These are phyloP conservation scores for Coleophoma cylindrospora DNA, from an alignment of 2,329 filamentous ascomycete genomes.

Conservation along the genomic window DNA sequence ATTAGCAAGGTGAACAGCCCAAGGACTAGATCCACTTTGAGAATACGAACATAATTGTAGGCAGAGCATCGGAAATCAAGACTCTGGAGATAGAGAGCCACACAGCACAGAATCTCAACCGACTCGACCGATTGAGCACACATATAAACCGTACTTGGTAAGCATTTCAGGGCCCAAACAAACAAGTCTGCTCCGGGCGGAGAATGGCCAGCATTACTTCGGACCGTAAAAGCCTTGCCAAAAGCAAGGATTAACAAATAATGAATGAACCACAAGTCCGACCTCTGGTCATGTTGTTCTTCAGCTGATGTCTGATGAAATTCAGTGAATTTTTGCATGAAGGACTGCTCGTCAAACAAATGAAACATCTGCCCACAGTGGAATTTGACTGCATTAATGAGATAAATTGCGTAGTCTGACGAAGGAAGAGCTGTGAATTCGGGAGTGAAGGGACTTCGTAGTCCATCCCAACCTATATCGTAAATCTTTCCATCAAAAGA, in stretches of 20 bases:
- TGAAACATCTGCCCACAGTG: slow-evolving; percentile 49
- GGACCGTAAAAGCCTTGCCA: slow-evolving; percentile 46
- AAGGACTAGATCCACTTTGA: background rate
- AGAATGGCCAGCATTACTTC: slow-evolving; percentile 26
- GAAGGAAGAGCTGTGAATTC: slow-evolving; percentile 38
- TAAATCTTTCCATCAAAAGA: slow-evolving; percentile 48
- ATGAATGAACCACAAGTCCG: slow-evolving; percentile 45
- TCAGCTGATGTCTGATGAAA: slow-evolving; percentile 32
- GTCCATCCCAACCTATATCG: slow-evolving; percentile 44
- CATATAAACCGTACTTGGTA: slow-evolving; percentile 36
- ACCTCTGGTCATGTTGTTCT: slow-evolving; percentile 16
- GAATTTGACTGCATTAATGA: slow-evolving; percentile 52
- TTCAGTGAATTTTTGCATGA: slow-evolving; percentile 36
- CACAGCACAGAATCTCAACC: slow-evolving; percentile 44
- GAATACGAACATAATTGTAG: slow-evolving; percentile 35
- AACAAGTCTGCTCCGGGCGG: slow-evolving; percentile 44
- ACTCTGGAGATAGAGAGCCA: slow-evolving; percentile 47
- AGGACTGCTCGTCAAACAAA: slow-evolving; percentile 46
- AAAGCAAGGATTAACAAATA: slow-evolving; percentile 49
- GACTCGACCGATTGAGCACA: slow-evolving; percentile 37
- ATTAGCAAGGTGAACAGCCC: too few species aligned
- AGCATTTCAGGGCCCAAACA: slow-evolving; percentile 35
- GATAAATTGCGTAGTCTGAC: slow-evolving; percentile 43
- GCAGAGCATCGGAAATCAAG: slow-evolving; percentile 41
- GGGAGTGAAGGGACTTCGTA: slow-evolving; percentile 23